phyloP scores from a whole-genome alignment of 495 filamentous ascomycete genomes.

The Aspergillus haitiensis region DNA sequence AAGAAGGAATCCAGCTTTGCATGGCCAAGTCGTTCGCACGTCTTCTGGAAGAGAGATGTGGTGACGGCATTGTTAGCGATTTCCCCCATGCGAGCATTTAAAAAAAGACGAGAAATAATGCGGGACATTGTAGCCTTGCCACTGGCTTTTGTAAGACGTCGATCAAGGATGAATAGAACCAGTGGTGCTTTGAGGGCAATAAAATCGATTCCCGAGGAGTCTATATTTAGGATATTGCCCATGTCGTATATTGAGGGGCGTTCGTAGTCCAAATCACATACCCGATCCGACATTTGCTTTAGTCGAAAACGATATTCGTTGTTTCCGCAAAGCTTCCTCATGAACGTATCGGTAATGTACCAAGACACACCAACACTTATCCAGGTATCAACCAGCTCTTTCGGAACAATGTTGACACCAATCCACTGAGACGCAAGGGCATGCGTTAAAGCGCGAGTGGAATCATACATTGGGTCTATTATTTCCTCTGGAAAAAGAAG shows the following conservation, averaged over 20 bases:
- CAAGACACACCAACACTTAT: conserved; percentile 86
- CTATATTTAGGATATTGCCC: conserved; percentile 74
- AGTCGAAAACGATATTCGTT: conserved; percentile 93
- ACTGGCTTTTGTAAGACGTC: conserved; percentile 80
- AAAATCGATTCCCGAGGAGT: conserved; percentile 80
- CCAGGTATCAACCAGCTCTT: conserved; percentile 80
- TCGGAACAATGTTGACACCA: conserved; percentile 82
- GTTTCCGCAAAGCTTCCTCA: conserved; percentile 84
- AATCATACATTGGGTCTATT: conserved; percentile 76
- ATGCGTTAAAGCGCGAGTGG: conserved; percentile 74
- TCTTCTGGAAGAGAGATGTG: conserved; percentile 69
- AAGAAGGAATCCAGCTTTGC: conserved; percentile 84
- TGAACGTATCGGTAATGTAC: conserved; percentile 90
- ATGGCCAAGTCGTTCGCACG: conserved; percentile 84
- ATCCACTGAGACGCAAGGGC: conserved; percentile 91
- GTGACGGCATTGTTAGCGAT: conserved; percentile 70
- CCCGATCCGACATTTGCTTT: conserved; percentile 77
- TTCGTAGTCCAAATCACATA: conserved; percentile 77
- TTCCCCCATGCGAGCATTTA: conserved; percentile 76
- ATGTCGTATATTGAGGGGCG: conserved; percentile 81
- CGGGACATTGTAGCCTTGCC: conserved; percentile 79
- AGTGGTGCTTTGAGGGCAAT: conserved; percentile 88
- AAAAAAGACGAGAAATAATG: conserved; percentile 77
- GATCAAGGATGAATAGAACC: conserved; percentile 91
- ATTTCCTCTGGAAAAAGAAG: conserved; percentile 80